Base-by-base conservation (phyloP, 768 basidiomycete genomes). In the Gyrodon lividus region DNA sequence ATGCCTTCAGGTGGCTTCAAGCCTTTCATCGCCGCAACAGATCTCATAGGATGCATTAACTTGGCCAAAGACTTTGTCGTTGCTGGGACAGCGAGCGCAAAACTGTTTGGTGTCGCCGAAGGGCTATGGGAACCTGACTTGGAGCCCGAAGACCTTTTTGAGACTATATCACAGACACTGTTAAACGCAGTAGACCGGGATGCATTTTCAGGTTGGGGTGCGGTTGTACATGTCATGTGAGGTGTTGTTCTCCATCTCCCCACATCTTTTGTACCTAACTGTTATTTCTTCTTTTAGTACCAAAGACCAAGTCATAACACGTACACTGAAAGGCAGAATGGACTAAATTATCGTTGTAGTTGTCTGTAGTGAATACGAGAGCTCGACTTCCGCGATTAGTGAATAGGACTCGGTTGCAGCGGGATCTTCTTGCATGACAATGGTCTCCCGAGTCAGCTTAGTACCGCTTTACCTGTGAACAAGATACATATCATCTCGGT, bases 101-200 rank as follows among this genome's bases (percentile, higher is more conserved):
- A 98, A 74, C 72, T 99, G 57, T 97, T 86, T 62, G 97, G 97
- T 87, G 86, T 96, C 46, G 97, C 97, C 37, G 97, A 99, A 70
- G 93, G 94, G 3, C 79, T 99, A 26, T 99, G 97, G 97, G 97
- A 99, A 71, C 94, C 96, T 8, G 91, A 94, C 69, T 76, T 99
- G 68, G 94, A 87, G 66, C 84, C 95, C 13, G 97, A 98, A 64
- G 97, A 98, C 69, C 74, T 99, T 41, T 99, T 99, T 64, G 97
- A 99, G 76, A 98, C 97, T 2, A 94, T 98, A 63, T 93, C 92
- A 24, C 97, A 99, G 71, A 95, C 94, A 6, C 71, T 99, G 54
- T 70, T 98, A 70, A 98, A 95, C 62, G 90, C 93, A 5, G 87
- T 98, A 30, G 97, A 99, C 67, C 81, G 97, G 42, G 97, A 98